Percentiles rank a stretch among this genome's conserved stretches.
phyloP scores from a whole-genome alignment of 495 filamentous ascomycete genomes.

The Tricharina praecox region DNA sequence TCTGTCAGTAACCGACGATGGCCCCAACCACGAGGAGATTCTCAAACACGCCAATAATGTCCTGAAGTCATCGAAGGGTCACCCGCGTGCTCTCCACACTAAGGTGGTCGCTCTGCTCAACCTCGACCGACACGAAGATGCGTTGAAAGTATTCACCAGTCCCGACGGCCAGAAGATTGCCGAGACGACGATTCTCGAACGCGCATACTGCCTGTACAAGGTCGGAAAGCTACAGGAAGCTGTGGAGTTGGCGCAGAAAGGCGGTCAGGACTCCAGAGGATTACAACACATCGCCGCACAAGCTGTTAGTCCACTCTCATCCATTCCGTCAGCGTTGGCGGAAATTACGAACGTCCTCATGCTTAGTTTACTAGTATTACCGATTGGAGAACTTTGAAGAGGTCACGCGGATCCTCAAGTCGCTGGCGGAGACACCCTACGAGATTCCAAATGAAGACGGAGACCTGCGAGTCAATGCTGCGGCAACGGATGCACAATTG shows the following conservation, averaged over 20 bases:
- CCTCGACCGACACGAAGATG: slow-evolving; percentile 85
- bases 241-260: slow-evolving; percentile 28
- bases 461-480: slow-evolving; percentile 70
- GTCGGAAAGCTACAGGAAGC: slow-evolving; percentile 58
- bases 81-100: slow-evolving; percentile 53
- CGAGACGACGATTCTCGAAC: slow-evolving; percentile 52
- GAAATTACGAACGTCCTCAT: too few species aligned
- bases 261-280: slow-evolving; percentile 36
- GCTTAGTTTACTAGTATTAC: too few species aligned
- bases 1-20: slow-evolving; percentile 39
- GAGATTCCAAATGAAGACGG: slow-evolving; percentile 52
- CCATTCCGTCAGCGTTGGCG: too few species aligned
- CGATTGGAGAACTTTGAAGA: slow-evolving; percentile 64
- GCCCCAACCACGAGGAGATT: slow-evolving; percentile 54
- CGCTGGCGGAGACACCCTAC: slow-evolving; percentile 35
- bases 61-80: slow-evolving; percentile 44
- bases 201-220: slow-evolving; percentile 86
- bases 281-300: slow-evolving; percentile 76
- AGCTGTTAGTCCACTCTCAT: slow-evolving; percentile 44
- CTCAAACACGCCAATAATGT: slow-evolving; percentile 53
- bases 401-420: slow-evolving; percentile 51
- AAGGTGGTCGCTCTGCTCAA: slow-evolving; percentile 77
- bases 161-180: slow-evolving; percentile 51
- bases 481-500: slow-evolving; percentile 69
- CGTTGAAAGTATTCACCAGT: slow-evolving; percentile 51